Evolutionary conservation across 192 early-diverging fungal genomes (phyloP).

Genomic region (Borealophlyctis nickersoniae): DNA sequence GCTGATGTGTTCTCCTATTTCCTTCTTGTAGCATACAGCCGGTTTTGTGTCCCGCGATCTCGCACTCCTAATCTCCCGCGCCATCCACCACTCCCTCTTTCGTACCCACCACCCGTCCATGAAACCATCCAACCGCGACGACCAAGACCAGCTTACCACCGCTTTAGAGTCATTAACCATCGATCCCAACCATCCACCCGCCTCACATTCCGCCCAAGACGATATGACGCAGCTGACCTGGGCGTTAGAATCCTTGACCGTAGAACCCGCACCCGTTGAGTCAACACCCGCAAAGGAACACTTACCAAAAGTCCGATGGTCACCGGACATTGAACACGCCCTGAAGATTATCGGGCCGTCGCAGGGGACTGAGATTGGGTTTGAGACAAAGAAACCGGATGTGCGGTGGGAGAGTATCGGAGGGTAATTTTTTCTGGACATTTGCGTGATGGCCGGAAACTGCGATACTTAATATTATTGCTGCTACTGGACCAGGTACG

Average conservation of each 20-base stretch:
- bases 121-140: no score
- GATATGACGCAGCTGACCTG: no score
- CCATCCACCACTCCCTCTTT: constrained; percentile 18
- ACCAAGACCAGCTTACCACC: no score
- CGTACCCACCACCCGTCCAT: no score
- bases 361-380: constrained; percentile 55
- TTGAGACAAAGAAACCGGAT: constrained; percentile 49
- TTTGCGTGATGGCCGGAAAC: constrained; percentile 18
- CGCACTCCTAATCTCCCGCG: constrained; percentile 22
- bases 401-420: constrained; percentile 65
- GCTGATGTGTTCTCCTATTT: no score
- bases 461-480: constrained; percentile 2
- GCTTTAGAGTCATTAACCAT: constrained; percentile 30
- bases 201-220: no score
- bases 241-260: not conserved
- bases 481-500: constrained; percentile 47
- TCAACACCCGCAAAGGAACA: no score
- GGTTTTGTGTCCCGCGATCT: constrained; percentile 62
- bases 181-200: constrained; percentile 1
- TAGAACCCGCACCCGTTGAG: not conserved
- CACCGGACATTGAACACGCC: constrained; percentile 52
- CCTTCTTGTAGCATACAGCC: constrained; percentile 50
- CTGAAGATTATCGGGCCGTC: constrained; percentile 60
- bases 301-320: no score
- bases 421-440: constrained; percentile 47